Percentiles rank a stretch among this genome's conserved stretches.
Evolutionary conservation across 495 filamentous ascomycete species (phyloP).

Genomic region (Lasiosphaeria hispida): DNA sequence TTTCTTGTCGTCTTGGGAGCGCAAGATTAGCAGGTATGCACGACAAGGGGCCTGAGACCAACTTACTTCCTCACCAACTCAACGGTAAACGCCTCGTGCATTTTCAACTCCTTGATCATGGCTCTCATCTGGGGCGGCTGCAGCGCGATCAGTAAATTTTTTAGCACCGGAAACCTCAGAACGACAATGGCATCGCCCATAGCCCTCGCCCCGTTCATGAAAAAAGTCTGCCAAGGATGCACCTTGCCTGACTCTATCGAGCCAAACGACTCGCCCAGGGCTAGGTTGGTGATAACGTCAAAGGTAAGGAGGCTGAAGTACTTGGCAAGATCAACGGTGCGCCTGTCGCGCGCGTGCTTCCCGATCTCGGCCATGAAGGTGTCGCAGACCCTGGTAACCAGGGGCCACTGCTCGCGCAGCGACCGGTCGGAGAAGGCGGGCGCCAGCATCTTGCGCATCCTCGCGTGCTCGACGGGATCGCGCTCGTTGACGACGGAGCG

Average conservation of each 20-base stretch:
- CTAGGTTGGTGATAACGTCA: conserved; percentile 48
- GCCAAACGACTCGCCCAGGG: conserved; percentile 52
- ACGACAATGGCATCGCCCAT: conserved; percentile 9
- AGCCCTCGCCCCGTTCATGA: conserved; percentile 37
- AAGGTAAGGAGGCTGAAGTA: conserved; percentile 32
- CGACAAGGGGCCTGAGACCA: background rate
- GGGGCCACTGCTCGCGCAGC: conserved; percentile 43
- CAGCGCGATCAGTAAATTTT: conserved; percentile 6
- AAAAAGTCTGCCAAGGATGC: conserved; percentile 48
- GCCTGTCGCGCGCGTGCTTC: conserved; percentile 10
- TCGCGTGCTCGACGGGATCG: conserved; percentile 33
- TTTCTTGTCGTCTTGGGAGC: conserved; percentile 10
- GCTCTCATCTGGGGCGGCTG: conserved; percentile 14
- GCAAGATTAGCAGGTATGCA: background rate
- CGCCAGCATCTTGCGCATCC: conserved; percentile 31
- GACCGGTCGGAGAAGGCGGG: conserved; percentile 37
- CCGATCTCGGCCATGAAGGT: conserved; percentile 34
- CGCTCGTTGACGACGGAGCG: conserved; percentile 27
- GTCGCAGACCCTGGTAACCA: conserved; percentile 39
- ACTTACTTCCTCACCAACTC: conserved; percentile 23
- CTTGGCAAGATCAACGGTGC: conserved; percentile 17
- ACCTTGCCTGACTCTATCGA: conserved; percentile 41
- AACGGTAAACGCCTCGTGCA: conserved; percentile 18
- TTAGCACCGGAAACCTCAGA: conserved; percentile 5
- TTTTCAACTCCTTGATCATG: conserved; percentile 16